phyloP scores from a whole-genome alignment of 768 basidiomycete genomes.

The Termitomyces sp. region DNA sequence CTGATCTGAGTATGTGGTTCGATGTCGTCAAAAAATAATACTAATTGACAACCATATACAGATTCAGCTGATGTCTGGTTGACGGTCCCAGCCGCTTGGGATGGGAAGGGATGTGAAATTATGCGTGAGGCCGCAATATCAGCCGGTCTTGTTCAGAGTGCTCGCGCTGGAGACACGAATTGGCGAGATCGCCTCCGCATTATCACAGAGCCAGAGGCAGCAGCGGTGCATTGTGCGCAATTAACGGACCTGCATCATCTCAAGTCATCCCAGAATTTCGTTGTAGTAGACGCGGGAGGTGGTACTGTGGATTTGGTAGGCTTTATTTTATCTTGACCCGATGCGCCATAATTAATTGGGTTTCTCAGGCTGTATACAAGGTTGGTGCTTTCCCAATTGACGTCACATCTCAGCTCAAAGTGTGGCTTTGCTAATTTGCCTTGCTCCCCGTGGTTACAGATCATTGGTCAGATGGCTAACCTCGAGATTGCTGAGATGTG shows the following conservation, averaged over 20 bases:
- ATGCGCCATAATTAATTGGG: slow-evolving; percentile 24
- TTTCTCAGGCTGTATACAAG: slow-evolving; percentile 54
- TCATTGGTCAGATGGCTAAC: slow-evolving; percentile 75
- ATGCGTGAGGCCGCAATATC: slow-evolving; percentile 85
- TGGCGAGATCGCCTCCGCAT: slow-evolving; percentile 85
- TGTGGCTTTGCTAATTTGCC: slow-evolving; percentile 6
- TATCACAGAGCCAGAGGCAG: slow-evolving; percentile 83
- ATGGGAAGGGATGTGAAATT: slow-evolving; percentile 78
- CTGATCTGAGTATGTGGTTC: slow-evolving; percentile 71
- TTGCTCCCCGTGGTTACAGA: slow-evolving; percentile 36
- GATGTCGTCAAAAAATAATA: slow-evolving; percentile 6
- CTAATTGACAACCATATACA: slow-evolving; percentile 28
- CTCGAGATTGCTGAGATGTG: slow-evolving; percentile 94
- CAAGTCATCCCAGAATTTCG: slow-evolving; percentile 79
- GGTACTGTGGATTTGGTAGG: slow-evolving; percentile 57
- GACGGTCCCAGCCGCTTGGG: slow-evolving; percentile 91
- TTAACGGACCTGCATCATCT: slow-evolving; percentile 79
- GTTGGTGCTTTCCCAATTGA: slow-evolving; percentile 22
- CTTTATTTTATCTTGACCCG: slow-evolving; percentile 16
- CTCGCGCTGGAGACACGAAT: slow-evolving; percentile 63
- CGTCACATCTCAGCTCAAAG: slow-evolving; percentile 1
- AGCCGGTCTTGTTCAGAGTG: slow-evolving; percentile 75
- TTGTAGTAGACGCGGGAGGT: slow-evolving; percentile 91
- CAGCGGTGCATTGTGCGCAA: slow-evolving; percentile 87
- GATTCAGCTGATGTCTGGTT: slow-evolving; percentile 84